These are phyloP conservation scores for Leccinum subtestaceum DNA, from an alignment of 768 basidiomycete species.

Conservation along the genomic window DNA sequence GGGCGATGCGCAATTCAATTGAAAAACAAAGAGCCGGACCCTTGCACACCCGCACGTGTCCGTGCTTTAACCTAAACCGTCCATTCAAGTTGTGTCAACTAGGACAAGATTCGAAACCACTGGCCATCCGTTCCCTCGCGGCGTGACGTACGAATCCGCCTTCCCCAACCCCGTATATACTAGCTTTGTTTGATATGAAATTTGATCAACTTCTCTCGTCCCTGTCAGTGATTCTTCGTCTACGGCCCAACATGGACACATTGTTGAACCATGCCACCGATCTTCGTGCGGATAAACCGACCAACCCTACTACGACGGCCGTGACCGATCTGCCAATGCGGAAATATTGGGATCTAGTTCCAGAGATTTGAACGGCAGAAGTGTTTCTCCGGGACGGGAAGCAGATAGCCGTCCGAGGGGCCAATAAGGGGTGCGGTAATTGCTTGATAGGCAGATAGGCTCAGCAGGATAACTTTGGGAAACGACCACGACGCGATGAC, in stretches of 20 bases:
- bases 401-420: not conserved
- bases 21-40: not conserved
- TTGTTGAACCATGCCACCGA: not conserved
- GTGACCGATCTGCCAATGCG: not conserved
- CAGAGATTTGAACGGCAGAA: not conserved
- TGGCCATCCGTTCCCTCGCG: not conserved
- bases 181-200: conserved; percentile 5
- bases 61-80: not conserved
- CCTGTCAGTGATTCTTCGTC: not conserved
- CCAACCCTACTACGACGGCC: not conserved
- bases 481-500: not conserved
- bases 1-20: not conserved
- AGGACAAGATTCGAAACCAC: not conserved
- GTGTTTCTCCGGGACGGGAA: not conserved
- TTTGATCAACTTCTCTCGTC: not conserved
- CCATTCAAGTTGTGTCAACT: not conserved
- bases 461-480: not conserved
- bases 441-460: not conserved
- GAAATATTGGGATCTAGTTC: not conserved
- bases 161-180: not conserved
- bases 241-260: not conserved
- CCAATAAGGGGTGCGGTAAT: not conserved
- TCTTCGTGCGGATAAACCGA: not conserved
- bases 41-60: not conserved
- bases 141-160: not conserved